Evolutionary conservation across 2,329 filamentous ascomycete species (phyloP), one percentile per base, ranked within the genome.

Genomic region (Fusarium dimerum): DNA sequence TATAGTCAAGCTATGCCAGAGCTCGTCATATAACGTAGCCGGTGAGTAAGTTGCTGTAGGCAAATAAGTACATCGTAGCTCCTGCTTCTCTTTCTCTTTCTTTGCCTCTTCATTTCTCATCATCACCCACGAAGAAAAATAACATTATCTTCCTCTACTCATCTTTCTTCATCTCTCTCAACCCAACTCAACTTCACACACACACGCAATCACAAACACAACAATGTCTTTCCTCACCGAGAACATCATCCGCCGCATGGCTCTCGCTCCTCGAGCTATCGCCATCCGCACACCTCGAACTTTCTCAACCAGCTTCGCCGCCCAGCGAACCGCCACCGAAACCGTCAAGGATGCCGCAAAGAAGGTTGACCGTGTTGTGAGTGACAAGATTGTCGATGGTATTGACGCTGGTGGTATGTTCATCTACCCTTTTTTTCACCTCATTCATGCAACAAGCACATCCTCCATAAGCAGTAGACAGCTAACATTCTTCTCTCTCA

Each of bases 311-410:
- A 75, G 73, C 46, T 56, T 75, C 10, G 67, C 68, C 2, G 59
- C 70, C 9, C 74, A 73, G 43, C 84, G 83, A 72, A 73, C 76
- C 10, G 72, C 77, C 3, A 72, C 78, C 47, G 81, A 86, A 51
- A 60, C 76, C 0, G 78, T 81, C 61, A 87, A 86, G 70, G 83
- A 87, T 55, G 77, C 77, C 4, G 69, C 82, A 51, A 84, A 86
- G 71, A 73, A 71, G 6, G 81, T 85, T 6, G 82, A 87, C 71
- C 76, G 82, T 30, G 76, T 73, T 45, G 81, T 87, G 40, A 79
- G 80, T 53, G 79, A 84, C 66, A 86, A 84, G 66, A 66, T 87
- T 16, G 80, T 86, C 29, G 80, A 83, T 39, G 83, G 82, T 15
- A 84, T 88, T 65, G 76, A 87, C 60, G 72, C 75, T 43, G 78